Percentiles rank a stretch among this genome's conserved stretches.
Conservation (phyloP, 1,139 yeast genomes). For the Suhomyces panamericanus region DNA sequence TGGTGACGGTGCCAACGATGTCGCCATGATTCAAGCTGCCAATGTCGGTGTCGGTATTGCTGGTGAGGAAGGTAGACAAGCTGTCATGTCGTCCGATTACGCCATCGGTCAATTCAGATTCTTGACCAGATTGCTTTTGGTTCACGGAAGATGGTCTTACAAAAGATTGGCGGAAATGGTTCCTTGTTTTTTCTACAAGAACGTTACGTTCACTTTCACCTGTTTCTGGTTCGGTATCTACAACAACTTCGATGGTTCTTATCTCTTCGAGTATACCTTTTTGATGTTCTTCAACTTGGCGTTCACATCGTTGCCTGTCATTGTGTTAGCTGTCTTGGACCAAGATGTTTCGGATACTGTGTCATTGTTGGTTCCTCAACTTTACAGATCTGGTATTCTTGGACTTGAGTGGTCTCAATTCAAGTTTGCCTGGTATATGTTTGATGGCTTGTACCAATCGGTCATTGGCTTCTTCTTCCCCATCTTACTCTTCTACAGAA, state of each 20-base stretch:
- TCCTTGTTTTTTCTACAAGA: conserved; percentile 64
- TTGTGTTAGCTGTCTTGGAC: conserved; percentile 58
- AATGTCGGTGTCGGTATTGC: conserved; percentile 68
- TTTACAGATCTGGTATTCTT: conserved; percentile 55
- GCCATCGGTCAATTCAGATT: conserved; percentile 65
- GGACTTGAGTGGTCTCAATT: conserved; percentile 54
- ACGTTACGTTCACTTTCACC: conserved; percentile 59
- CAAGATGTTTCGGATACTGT: conserved; percentile 63
- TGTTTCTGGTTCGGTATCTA: conserved; percentile 64
- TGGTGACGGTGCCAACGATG: conserved; percentile 71
- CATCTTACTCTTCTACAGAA: conserved; percentile 46
- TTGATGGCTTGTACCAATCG: conserved; percentile 60
- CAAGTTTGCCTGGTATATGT: conserved; percentile 57
- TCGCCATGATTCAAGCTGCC: conserved; percentile 69
- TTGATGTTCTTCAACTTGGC: conserved; percentile 68
- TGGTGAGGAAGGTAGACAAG: conserved; percentile 69
- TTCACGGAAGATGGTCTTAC: conserved; percentile 68
- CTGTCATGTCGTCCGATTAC: conserved; percentile 67
- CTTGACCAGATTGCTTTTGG: conserved; percentile 53
- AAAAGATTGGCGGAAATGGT: conserved; percentile 64
- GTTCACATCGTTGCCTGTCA: conserved; percentile 62
- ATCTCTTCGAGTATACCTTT: conserved; percentile 60
- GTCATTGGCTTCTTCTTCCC: conserved; percentile 58
- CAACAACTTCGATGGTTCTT: conserved; percentile 60
- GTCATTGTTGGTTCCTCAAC: conserved; percentile 58